Conservation (phyloP, 352 stramenopile species). For the Pythium phragmiticola region DNA sequence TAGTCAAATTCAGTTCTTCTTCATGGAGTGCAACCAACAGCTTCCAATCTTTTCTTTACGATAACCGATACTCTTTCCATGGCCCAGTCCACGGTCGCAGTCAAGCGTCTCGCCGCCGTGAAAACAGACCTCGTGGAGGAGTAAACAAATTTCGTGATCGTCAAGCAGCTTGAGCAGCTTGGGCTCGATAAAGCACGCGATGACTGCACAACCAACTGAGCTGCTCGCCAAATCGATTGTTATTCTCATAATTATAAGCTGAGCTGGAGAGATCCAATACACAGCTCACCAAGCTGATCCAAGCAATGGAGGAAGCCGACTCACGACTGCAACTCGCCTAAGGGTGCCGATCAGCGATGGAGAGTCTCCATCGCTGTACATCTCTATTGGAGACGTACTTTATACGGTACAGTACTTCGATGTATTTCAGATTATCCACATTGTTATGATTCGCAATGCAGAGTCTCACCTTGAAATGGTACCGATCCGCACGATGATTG, state of each 20-base stretch:
- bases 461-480: background rate
- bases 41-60: constrained; percentile 56
- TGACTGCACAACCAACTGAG: constrained; percentile 1
- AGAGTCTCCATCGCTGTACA: background rate
- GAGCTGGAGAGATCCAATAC: background rate
- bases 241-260: background rate
- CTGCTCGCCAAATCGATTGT: background rate
- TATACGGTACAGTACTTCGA: background rate
- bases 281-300: background rate
- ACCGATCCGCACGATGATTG: background rate
- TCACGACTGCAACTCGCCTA: constrained; percentile 4
- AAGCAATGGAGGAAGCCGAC: background rate
- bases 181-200: constrained; percentile 31
- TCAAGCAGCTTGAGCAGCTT: constrained; percentile 53
- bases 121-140: constrained; percentile 67
- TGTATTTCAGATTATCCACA: too few relatives aligned
- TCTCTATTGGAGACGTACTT: background rate
- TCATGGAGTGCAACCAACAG: background rate
- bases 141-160: constrained; percentile 68
- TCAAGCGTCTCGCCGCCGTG: constrained; percentile 59
- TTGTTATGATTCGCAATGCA: background rate
- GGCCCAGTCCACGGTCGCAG: constrained; percentile 32
- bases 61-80: constrained; percentile 43
- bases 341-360: background rate
- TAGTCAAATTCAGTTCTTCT: too few relatives aligned